Conservation (phyloP, 306 rosid species). For the Pyrus communis region DNA sequence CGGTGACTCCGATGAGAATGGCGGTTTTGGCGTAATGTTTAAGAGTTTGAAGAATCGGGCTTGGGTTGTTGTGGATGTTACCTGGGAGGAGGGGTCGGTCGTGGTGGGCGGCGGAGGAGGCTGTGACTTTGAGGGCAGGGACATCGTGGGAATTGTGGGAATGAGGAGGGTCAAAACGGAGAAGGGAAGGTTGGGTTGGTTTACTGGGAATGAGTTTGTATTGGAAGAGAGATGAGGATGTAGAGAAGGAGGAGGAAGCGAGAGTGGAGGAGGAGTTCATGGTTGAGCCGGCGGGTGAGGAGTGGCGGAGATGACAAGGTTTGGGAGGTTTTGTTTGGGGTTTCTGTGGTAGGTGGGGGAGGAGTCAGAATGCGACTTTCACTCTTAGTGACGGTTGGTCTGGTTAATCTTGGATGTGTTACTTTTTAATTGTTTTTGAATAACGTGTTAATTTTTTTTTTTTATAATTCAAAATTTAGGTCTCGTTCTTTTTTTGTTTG, state of each 20-base stretch:
- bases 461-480: too few species aligned
- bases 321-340: not conserved
- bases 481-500: too few species aligned
- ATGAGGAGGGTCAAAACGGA: slow-evolving; percentile 13
- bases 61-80: not conserved
- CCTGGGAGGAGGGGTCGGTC: not conserved
- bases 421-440: too few species aligned
- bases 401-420: too few species aligned
- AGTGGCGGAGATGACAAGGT: not conserved
- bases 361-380: not conserved
- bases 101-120: slow-evolving; percentile 19
- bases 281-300: not conserved
- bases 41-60: slow-evolving; percentile 31
- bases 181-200: slow-evolving; percentile 8
- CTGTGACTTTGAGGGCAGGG: slow-evolving; percentile 28
- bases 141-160: slow-evolving; percentile 1
- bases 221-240: slow-evolving; percentile 27
- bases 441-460: too few species aligned
- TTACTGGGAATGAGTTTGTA: slow-evolving; percentile 13
- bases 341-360: not conserved
- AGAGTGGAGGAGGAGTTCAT: slow-evolving; percentile 51
- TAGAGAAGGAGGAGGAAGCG: slow-evolving; percentile 15
- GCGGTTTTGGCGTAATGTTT: slow-evolving; percentile 51
- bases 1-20: slow-evolving; percentile 39
- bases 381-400: not conserved